These are phyloP conservation scores for Nematocida ausubeli DNA, from an alignment of 371 early-diverging fungal genomes.

Conservation along the genomic window DNA sequence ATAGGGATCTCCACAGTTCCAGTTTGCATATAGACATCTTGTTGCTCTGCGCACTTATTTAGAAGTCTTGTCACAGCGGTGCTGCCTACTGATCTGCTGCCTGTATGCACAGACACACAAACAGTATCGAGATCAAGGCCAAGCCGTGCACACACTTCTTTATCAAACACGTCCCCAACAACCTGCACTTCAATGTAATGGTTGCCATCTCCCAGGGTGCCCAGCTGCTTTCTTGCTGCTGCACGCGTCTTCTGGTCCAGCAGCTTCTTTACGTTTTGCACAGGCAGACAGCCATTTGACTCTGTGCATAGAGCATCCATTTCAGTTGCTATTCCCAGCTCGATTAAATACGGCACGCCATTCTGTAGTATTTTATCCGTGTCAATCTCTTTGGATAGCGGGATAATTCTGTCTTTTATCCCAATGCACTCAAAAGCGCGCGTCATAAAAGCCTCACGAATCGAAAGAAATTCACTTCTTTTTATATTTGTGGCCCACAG, in stretches of 20 bases:
- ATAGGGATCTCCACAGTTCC: neutral
- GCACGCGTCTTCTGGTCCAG: neutral
- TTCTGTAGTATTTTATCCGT: neutral
- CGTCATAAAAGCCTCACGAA: slow-evolving; percentile 1
- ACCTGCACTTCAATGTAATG: slow-evolving; percentile 68
- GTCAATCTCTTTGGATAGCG: neutral
- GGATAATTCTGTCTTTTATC: neutral
- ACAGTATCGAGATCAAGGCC: slow-evolving; percentile 59
- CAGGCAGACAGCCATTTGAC: slow-evolving; percentile 51
- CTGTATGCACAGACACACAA: slow-evolving; percentile 65
- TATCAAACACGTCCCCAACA: slow-evolving; percentile 62
- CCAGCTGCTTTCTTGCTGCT: slow-evolving; percentile 50
- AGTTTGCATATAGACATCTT: neutral
- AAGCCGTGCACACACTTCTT: slow-evolving; percentile 43
- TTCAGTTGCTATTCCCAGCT: slow-evolving; percentile 35
- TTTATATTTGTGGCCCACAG: slow-evolving; percentile 52
- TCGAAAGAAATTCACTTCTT: neutral
- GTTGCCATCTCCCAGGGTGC: slow-evolving; percentile 67
- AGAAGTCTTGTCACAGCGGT: slow-evolving; percentile 52
- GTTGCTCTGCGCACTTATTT: slow-evolving; percentile 1
- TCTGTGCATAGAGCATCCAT: slow-evolving; percentile 58
- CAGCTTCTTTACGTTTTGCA: neutral
- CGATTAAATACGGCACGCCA: slow-evolving; percentile 16
- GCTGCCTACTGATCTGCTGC: slow-evolving; percentile 67
- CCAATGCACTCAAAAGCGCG: neutral